Conservation (phyloP, 164 flowering plant species). For the Berberis thunbergii region DNA sequence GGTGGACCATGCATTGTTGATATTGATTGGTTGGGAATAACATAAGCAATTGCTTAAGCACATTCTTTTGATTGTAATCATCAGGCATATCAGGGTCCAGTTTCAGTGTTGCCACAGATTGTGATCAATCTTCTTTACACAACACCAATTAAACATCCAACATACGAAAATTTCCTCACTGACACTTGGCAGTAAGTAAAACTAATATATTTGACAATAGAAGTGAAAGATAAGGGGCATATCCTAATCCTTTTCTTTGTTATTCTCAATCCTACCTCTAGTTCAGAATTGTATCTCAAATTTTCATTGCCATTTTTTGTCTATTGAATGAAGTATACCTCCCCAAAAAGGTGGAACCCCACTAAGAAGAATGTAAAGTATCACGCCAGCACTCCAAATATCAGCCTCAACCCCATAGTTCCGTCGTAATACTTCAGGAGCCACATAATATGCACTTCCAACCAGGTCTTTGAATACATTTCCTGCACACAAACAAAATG, state of each 20-base stretch:
- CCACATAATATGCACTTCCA: constrained; percentile 97
- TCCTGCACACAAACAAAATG: constrained; percentile 37
- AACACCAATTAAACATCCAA: neutral
- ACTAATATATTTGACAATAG: neutral
- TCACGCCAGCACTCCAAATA: constrained; percentile 97
- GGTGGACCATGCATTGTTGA: too few relatives aligned
- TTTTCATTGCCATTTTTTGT: neutral
- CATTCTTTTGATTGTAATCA: too few relatives aligned
- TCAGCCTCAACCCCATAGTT: constrained; percentile 86
- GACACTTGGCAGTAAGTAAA: neutral
- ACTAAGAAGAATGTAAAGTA: constrained; percentile 81
- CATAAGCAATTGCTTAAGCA: too few relatives aligned
- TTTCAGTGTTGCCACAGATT: too few relatives aligned
- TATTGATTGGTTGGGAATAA: too few relatives aligned
- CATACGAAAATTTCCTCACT: neutral
- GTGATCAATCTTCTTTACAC: too few relatives aligned
- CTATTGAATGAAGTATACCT: constrained; percentile 35
- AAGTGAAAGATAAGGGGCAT: neutral
- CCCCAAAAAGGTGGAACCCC: constrained; percentile 97
- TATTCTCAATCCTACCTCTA: neutral
- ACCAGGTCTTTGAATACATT: constrained; percentile 84
- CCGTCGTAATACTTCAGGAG: constrained; percentile 83
- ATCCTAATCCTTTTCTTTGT: too few relatives aligned
- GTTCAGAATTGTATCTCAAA: neutral
- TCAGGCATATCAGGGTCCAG: too few relatives aligned